Evolutionary conservation across 2,329 filamentous ascomycete genomes (phyloP), one percentile per base, ranked within the genome.

Genomic region (Sordariomycetes sp.): DNA sequence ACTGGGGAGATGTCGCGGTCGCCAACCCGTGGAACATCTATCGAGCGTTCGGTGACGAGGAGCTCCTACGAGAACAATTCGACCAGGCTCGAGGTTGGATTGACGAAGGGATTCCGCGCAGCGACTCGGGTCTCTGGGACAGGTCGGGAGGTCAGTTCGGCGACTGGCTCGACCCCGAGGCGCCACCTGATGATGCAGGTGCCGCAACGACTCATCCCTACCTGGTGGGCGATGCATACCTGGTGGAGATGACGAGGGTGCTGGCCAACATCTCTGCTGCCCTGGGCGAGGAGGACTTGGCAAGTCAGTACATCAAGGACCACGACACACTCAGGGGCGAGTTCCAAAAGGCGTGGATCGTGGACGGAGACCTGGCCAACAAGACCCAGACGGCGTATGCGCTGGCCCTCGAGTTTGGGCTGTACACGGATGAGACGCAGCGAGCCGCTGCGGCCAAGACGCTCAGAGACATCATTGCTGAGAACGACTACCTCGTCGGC

Each of bases 141-240:
- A 49, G 48, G 5, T 45, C 42, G 18, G 37, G 38, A 8, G 51
- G 50, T 29, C 64, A 69, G 37, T 57, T 56, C 23, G 54, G 63
- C 20, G 67, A 70, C 40, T 70, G 66, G 66, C 54, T 70, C 2
- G 66, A 68, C 35, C 67, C 67, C 0, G 53, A 54, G 4, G 56
- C 66, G 1, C 64, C 66, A 0, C 51, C 58, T 0, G 50, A 62
- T 1, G 43, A 57, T 8, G 55, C 66, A 0, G 57, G 51, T 3
- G 46, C 46, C 12, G 62, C 60, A 1, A 57, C 54, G 0, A 69
- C 66, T 0, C 50, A 60, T 24, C 47, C 53, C 1, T 48, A 51
- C 4, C 52, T 65, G 2, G 63, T 69, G 1, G 61, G 65, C 1
- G 63, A 70, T 35, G 63, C 64, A 3, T 70, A 66, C 37, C 51